phyloP scores from a whole-genome alignment of 805 yeast genomes.

The Lachancea nothofagi region DNA sequence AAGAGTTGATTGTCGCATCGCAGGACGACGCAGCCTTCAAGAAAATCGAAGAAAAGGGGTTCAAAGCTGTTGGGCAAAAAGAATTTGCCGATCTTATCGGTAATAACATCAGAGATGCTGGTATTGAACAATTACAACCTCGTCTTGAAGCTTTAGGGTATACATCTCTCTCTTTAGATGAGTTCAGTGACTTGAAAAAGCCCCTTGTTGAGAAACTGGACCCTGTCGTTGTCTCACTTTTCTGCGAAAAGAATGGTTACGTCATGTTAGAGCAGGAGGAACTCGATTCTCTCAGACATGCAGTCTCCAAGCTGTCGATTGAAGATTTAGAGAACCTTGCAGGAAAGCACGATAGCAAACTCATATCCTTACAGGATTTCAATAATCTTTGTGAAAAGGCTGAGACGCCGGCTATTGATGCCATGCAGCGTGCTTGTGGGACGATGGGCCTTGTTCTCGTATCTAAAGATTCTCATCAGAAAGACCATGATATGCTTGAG shows the following conservation, averaged over 20 bases:
- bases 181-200: slow-evolving; percentile 11
- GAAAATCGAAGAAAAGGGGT: slow-evolving; percentile 15
- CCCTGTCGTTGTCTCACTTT: slow-evolving; percentile 12
- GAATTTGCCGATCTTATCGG: slow-evolving; percentile 12
- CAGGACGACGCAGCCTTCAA: slow-evolving; percentile 12
- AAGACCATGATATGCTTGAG: slow-evolving; percentile 8
- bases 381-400: slow-evolving; percentile 6
- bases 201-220: slow-evolving; percentile 12
- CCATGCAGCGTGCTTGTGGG: slow-evolving; percentile 9
- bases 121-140: slow-evolving; percentile 9
- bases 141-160: slow-evolving; percentile 13
- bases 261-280: slow-evolving; percentile 14
- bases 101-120: slow-evolving; percentile 8
- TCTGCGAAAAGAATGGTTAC: slow-evolving; percentile 18
- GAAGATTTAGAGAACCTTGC: slow-evolving; percentile 14
- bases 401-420: slow-evolving; percentile 12
- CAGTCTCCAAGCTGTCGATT: slow-evolving; percentile 16
- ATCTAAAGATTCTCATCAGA: slow-evolving; percentile 9
- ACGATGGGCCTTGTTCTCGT: slow-evolving; percentile 3
- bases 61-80: slow-evolving; percentile 14
- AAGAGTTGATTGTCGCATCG: slow-evolving; percentile 7
- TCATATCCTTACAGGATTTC: slow-evolving; percentile 12
- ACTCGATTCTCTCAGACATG: slow-evolving; percentile 13
- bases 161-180: slow-evolving; percentile 14
- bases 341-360: slow-evolving; percentile 11